Percentiles rank a stretch among this genome's conserved stretches.
Conservation (phyloP, 805 yeast genomes). For the Saccharomycopsis amapae region DNA sequence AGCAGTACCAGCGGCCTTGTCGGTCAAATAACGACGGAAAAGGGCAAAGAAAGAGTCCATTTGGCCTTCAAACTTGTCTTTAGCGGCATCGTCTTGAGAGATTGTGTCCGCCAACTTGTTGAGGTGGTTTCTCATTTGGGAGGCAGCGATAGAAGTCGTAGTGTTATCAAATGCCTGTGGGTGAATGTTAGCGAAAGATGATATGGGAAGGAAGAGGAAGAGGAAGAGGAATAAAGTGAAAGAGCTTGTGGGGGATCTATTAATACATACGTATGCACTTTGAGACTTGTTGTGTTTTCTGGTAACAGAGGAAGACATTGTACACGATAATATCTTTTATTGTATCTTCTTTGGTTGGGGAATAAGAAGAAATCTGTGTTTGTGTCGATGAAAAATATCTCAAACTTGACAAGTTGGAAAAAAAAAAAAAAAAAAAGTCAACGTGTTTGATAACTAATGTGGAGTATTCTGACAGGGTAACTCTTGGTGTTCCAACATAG, state of each 20-base stretch:
- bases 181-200: constrained; percentile 1
- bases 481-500: no score
- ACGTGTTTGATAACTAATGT: no score
- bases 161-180: constrained; percentile 84
- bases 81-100: constrained; percentile 36
- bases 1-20: constrained; percentile 78
- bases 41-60: constrained; percentile 92
- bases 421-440: no score
- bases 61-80: constrained; percentile 69
- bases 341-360: background rate
- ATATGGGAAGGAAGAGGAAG: background rate
- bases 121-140: constrained; percentile 95
- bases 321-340: background rate
- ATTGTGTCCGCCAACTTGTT: constrained; percentile 86
- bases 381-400: no score
- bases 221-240: background rate
- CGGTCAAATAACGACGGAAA: constrained; percentile 85
- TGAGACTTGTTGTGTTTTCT: constrained; percentile 66
- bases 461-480: no score
- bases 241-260: background rate
- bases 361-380: no score
- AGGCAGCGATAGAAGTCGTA: constrained; percentile 90
- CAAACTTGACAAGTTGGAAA: no score
- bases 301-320: constrained; percentile 19
- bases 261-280: constrained; percentile 53